These are phyloP conservation scores for Serendipita indica DNA, from an alignment of 768 basidiomycete genomes.

Conservation along the genomic window DNA sequence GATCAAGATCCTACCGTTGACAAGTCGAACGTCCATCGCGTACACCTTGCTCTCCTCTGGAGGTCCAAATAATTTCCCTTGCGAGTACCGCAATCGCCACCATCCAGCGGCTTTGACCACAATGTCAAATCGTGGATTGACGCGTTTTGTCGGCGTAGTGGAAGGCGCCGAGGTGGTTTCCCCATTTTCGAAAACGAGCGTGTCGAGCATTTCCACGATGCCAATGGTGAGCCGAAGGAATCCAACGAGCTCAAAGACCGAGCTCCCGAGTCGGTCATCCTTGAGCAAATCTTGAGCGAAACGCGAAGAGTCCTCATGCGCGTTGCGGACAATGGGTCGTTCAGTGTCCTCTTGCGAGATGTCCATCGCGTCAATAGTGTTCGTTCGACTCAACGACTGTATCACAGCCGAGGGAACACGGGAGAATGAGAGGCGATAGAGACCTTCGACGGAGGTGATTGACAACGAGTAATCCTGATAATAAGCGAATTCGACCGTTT, in stretches of 20 bases:
- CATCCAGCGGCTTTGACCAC: slow-evolving; percentile 3
- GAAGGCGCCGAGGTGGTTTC: not conserved
- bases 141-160: not conserved
- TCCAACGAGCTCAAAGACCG: slow-evolving; percentile 2
- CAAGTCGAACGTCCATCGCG: not conserved
- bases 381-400: not conserved
- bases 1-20: slow-evolving; percentile 4
- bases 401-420: not conserved
- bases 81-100: not conserved
- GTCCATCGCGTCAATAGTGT: not conserved
- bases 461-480: slow-evolving; percentile 15
- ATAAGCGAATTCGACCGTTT: slow-evolving; percentile 84
- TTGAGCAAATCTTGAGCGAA: slow-evolving; percentile 1
- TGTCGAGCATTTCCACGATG: slow-evolving; percentile 1
- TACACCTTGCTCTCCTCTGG: not conserved
- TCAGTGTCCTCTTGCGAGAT: not conserved
- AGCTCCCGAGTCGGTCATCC: not conserved
- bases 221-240: not conserved
- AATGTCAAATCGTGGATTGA: not conserved
- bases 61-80: not conserved
- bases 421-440: slow-evolving; percentile 21
- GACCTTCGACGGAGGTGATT: slow-evolving; percentile 17
- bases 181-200: not conserved
- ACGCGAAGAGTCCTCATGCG: not conserved
- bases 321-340: not conserved